These are phyloP conservation scores for Talaromyces sp. DNA, from an alignment of 2,329 filamentous ascomycete species.

Conservation along the genomic window DNA sequence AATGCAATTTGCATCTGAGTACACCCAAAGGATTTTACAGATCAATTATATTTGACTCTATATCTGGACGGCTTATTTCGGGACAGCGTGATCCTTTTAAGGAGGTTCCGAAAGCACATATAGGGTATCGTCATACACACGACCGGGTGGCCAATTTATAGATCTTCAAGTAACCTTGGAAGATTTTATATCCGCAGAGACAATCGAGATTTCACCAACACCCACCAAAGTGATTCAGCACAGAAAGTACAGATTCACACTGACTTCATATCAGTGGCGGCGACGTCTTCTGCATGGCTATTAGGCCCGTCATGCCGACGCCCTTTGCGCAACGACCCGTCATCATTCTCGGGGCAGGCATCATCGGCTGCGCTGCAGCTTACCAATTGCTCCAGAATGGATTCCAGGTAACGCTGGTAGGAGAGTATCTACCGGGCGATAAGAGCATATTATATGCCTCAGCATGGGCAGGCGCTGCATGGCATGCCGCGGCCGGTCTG, in stretches of 20 bases:
- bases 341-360: slow-evolving; percentile 38
- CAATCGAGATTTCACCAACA: not conserved
- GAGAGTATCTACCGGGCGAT: slow-evolving; percentile 37
- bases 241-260: not conserved
- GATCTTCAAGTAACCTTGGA: too few species aligned
- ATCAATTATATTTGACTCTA: not conserved
- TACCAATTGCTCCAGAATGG: slow-evolving; percentile 34
- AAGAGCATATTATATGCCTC: slow-evolving; percentile 37
- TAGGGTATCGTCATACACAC: not conserved
- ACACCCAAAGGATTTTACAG: not conserved
- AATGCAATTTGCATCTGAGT: not conserved
- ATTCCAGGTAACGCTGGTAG: slow-evolving; percentile 35
- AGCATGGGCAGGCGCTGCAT: slow-evolving; percentile 40
- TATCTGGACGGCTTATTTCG: not conserved
- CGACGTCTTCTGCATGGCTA: not conserved
- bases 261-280: not conserved
- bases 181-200: not conserved
- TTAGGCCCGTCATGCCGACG: slow-evolving; percentile 23
- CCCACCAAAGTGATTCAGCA: too few species aligned
- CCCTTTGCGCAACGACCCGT: slow-evolving; percentile 35
- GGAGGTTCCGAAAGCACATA: not conserved
- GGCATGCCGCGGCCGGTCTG: slow-evolving; percentile 38
- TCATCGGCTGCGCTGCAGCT: slow-evolving; percentile 39
- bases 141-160: not conserved
- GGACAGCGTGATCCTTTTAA: not conserved